Conservation (phyloP, 129 eudicot species). For the Saposhnikovia divaricata region DNA sequence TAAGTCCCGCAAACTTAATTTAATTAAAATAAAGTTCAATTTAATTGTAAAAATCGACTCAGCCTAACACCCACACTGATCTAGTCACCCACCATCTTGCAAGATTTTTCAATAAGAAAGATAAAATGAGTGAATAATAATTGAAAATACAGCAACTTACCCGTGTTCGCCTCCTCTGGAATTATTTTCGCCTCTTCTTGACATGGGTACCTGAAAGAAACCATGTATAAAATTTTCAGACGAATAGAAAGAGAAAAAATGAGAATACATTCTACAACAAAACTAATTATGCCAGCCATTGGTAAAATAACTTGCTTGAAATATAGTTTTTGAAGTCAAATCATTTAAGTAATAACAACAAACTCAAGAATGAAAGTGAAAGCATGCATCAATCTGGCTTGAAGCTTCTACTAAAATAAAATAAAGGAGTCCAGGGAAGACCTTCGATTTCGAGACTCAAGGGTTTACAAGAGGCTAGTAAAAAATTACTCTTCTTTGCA, state of each 20-base stretch:
- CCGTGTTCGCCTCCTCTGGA: conserved; percentile 41
- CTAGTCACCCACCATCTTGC: background rate
- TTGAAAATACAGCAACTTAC: conserved; percentile 34
- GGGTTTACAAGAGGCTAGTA: background rate
- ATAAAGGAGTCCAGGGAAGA: background rate
- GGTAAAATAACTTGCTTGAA: background rate
- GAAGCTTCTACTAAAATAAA: background rate
- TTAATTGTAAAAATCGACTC: background rate
- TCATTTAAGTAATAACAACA: background rate
- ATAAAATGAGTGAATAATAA: background rate
- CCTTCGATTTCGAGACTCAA: background rate
- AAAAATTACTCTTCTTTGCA: background rate
- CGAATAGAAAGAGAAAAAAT: background rate
- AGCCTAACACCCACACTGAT: background rate
- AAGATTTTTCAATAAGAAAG: background rate
- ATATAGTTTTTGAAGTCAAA: background rate
- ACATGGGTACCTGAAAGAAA: conserved; percentile 39
- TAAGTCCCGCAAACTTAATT: background rate
- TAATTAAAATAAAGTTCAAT: background rate
- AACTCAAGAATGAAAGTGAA: background rate
- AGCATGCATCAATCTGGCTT: background rate
- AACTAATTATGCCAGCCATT: background rate
- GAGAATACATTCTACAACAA: background rate
- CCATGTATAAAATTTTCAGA: background rate
- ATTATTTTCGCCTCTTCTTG: conserved; percentile 38